Conservation (phyloP, 345 rosid genomes). For the Punica granatum region DNA sequence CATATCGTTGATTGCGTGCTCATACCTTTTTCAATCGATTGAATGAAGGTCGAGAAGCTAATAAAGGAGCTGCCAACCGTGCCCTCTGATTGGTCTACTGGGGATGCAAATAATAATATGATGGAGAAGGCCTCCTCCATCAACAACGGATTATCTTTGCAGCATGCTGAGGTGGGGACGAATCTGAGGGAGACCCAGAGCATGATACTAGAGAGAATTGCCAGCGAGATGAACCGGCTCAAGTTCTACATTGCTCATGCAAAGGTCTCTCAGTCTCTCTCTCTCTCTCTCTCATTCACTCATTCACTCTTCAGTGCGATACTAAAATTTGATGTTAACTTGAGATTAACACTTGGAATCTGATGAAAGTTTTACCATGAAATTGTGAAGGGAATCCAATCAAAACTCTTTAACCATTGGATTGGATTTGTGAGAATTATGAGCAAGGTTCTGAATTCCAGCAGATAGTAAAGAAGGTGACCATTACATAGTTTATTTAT, state of each 20-base stretch:
- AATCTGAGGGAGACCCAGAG: conserved; percentile 89
- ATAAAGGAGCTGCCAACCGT: conserved; percentile 83
- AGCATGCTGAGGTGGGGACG: conserved; percentile 56
- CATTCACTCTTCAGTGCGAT: neutral
- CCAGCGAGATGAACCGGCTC: conserved; percentile 95
- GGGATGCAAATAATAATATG: conserved; percentile 39
- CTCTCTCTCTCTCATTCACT: neutral
- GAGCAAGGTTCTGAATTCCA: neutral
- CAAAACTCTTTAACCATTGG: neutral
- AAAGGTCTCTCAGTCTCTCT: conserved; percentile 57
- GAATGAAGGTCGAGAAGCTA: conserved; percentile 81
- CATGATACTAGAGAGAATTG: conserved; percentile 96
- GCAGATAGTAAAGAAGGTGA: neutral
- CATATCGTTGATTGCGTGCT: neutral
- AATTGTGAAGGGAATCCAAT: neutral
- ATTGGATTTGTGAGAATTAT: neutral
- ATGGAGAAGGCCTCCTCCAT: conserved; percentile 27
- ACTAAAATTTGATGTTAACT: neutral
- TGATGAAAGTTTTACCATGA: neutral
- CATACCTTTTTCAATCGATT: neutral
- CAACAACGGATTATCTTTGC: conserved; percentile 36
- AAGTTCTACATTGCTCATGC: conserved; percentile 88
- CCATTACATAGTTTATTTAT: neutral
- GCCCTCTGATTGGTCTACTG: conserved; percentile 78
- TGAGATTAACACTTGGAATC: neutral